These are phyloP conservation scores for Crithidia expoeki DNA, from an alignment of 208 protist species.

Conservation along the genomic window DNA sequence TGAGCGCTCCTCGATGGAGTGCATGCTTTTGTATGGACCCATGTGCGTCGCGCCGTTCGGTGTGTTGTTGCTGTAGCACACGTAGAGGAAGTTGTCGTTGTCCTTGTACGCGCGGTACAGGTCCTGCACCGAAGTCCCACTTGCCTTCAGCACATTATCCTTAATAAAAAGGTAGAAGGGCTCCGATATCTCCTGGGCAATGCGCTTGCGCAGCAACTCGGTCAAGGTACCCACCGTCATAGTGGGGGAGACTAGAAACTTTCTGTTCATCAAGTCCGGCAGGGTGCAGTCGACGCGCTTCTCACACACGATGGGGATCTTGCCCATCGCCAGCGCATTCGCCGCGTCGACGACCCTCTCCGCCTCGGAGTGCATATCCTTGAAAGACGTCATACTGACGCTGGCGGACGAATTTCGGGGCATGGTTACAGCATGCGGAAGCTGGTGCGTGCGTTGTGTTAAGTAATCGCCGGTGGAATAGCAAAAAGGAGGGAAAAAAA, in stretches of 20 bases:
- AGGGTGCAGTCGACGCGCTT: constrained; percentile 78
- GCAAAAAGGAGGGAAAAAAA: too few relatives aligned
- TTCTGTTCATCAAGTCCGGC: constrained; percentile 86
- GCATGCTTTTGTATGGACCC: constrained; percentile 31
- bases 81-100: constrained; percentile 87
- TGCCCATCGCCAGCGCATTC: constrained; percentile 31
- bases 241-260: constrained; percentile 41
- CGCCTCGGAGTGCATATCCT: constrained; percentile 48
- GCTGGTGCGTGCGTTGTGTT: neutral
- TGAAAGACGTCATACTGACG: constrained; percentile 29
- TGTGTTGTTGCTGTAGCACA: constrained; percentile 73
- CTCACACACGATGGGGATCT: constrained; percentile 86
- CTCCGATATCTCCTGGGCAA: constrained; percentile 19
- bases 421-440: neutral
- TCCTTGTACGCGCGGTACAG: constrained; percentile 88
- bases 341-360: constrained; percentile 49
- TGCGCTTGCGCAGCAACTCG: constrained; percentile 28
- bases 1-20: constrained; percentile 52
- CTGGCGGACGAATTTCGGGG: constrained; percentile 6
- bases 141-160: constrained; percentile 38
- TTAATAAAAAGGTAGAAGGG: constrained; percentile 34
- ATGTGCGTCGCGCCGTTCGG: constrained; percentile 29
- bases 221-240: constrained; percentile 35
- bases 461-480: too few relatives aligned
- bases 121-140: constrained; percentile 14